These are phyloP conservation scores for Pleurotus sapidus DNA, from an alignment of 768 basidiomycete species.

Conservation along the genomic window DNA sequence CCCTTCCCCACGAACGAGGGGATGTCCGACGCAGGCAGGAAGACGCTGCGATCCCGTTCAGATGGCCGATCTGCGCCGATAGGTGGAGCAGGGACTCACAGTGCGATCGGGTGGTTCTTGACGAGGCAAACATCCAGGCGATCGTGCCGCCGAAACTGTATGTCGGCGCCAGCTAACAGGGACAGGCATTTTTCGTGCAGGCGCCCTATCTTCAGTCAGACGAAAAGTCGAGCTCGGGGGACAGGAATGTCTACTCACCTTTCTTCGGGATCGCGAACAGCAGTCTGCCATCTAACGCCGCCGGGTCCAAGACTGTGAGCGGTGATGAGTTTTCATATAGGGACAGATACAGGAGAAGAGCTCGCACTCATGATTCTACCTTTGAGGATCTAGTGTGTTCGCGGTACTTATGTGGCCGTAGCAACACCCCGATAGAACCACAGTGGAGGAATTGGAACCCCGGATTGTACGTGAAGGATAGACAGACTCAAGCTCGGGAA, in stretches of 20 bases:
- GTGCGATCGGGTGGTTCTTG: conserved; percentile 88
- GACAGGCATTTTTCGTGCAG: conserved; percentile 89
- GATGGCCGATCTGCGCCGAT: background rate
- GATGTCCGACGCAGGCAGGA: conserved; percentile 95
- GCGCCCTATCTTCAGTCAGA: conserved; percentile 49
- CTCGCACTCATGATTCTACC: conserved; percentile 10
- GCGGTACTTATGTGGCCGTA: too few relatives aligned
- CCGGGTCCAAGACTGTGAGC: conserved; percentile 47
- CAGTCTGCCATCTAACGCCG: conserved; percentile 78
- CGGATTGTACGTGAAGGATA: too few relatives aligned
- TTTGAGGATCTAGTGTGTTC: background rate
- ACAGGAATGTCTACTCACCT: conserved; percentile 46
- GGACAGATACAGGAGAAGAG: background rate
- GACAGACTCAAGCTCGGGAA: too few relatives aligned
- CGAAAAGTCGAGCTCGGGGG: background rate
- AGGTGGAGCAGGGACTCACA: conserved; percentile 49
- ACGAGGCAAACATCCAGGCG: conserved; percentile 93
- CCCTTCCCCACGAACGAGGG: conserved; percentile 99
- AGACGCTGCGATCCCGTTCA: conserved; percentile 58
- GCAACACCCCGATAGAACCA: too few relatives aligned
- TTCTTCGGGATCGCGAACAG: conserved; percentile 98
- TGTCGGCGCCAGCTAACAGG: conserved; percentile 91
- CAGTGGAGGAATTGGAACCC: too few relatives aligned
- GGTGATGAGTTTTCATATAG: background rate
- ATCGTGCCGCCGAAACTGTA: conserved; percentile 86